Evolutionary conservation across 2,329 filamentous ascomycete genomes (phyloP).

Genomic region (Aspergillus ustus): DNA sequence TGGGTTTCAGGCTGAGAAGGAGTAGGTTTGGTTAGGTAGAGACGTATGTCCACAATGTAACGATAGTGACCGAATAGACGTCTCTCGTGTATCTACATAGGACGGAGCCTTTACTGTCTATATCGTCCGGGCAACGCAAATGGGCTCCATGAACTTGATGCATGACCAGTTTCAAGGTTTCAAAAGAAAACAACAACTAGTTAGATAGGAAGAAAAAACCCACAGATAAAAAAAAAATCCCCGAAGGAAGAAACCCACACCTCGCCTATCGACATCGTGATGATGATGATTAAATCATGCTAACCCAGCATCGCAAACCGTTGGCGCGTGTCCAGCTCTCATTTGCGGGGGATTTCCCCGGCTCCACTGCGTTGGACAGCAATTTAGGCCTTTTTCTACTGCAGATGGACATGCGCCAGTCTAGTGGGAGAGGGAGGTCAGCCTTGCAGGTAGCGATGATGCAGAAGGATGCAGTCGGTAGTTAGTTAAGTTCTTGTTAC

Average conservation of each 20-base stretch:
- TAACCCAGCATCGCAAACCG: background rate
- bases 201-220: background rate
- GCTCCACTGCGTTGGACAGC: constrained; percentile 11
- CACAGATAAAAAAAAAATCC: background rate
- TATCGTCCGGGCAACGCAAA: background rate
- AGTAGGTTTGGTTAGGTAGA: background rate
- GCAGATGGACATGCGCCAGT: background rate
- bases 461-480: background rate
- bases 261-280: background rate
- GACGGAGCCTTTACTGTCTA: background rate
- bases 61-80: background rate
- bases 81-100: background rate
- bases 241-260: background rate
- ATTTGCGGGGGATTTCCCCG: constrained; percentile 20
- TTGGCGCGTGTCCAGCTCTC: constrained; percentile 23
- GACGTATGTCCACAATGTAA: background rate
- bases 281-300: background rate
- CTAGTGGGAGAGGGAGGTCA: background rate
- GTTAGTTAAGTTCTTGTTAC: background rate
- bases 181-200: background rate
- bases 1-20: background rate
- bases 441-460: background rate
- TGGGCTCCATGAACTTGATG: background rate
- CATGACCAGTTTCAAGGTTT: background rate
- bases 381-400: constrained; percentile 6